Base-by-base conservation (phyloP, 495 filamentous ascomycete species). In the Extremus antarcticus region DNA sequence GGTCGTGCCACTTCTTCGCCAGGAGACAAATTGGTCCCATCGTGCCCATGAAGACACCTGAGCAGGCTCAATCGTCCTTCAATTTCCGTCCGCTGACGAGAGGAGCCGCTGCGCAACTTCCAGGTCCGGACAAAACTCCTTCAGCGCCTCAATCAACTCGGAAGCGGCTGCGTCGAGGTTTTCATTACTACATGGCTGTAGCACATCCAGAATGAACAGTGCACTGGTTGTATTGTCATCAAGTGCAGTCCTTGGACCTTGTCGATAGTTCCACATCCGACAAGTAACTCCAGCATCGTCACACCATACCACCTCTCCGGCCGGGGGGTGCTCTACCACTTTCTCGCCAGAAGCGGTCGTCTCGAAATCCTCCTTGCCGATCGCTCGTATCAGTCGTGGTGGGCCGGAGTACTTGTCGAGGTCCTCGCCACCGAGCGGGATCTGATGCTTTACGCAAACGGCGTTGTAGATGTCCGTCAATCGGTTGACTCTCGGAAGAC, bases 381-480 rank as follows among this genome's bases (percentile, higher is more conserved):
- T 67, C 8, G 68, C 68, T 7, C 63, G 60, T 24, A 64, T 48
- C 48, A 70, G 49, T 15, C 61, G 59, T 43, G 68, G 66, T n/a
- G 61, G 48, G 0, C 68, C 66, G 25, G 55, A 32, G 54, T 70
- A 70, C 51, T 68, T 68, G 45, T 68, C 66, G 8, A 70, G 46
- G 43, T 70, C 66, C 46, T 70, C 68, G 29, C 66, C 66, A 15
- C 66, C 65, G 0, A 70, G 48, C 8, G 66, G 68, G 25, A 70
- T 63, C 48, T 68, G 65, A 57, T 70, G 58, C 54, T 68, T 70
- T 56, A 70, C 57, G 4, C 66, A 68, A 25, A 70, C 66, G 19
- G 66, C 65, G 47, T 68, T 70, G 58, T 68, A 68, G 54, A 70
- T 68, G 48, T 68, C 66, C 11, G 68, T 70, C 47, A 70, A 53